phyloP scores from a whole-genome alignment of 768 basidiomycete species.

The Pleurotus salmoneostramineus region DNA sequence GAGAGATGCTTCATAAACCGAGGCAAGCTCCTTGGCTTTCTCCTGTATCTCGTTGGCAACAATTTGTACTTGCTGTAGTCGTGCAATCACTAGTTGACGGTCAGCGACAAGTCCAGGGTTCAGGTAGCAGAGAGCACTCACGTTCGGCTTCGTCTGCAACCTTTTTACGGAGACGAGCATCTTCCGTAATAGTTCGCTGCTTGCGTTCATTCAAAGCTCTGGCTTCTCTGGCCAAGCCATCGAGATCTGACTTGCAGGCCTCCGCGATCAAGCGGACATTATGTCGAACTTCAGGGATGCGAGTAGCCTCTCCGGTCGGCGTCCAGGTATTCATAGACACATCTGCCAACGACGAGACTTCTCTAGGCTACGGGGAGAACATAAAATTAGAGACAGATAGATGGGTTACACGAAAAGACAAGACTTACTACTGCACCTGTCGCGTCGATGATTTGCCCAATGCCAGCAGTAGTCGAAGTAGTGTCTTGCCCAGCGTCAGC shows the following conservation, averaged over 20 bases:
- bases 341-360: constrained; percentile 82
- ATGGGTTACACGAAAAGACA: not conserved
- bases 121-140: constrained; percentile 31
- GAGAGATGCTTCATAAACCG: constrained; percentile 67
- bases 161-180: constrained; percentile 60
- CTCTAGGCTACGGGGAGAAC: constrained; percentile 55
- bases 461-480: constrained; percentile 35
- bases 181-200: constrained; percentile 68
- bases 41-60: constrained; percentile 69
- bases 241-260: constrained; percentile 77
- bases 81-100: constrained; percentile 57
- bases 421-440: constrained; percentile 82
- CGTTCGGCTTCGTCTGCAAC: constrained; percentile 76
- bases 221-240: constrained; percentile 88
- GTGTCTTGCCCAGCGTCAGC: constrained; percentile 74
- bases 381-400: constrained; percentile 1
- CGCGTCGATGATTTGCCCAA: constrained; percentile 93
- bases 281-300: constrained; percentile 95
- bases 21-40: constrained; percentile 60
- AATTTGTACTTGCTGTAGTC: constrained; percentile 72
- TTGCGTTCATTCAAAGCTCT: constrained; percentile 78
- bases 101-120: constrained; percentile 2
- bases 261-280: constrained; percentile 88
- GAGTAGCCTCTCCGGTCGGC: constrained; percentile 80
- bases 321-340: constrained; percentile 78